phyloP scores from a whole-genome alignment of 306 rosid genomes.

The Vigna radiata region DNA sequence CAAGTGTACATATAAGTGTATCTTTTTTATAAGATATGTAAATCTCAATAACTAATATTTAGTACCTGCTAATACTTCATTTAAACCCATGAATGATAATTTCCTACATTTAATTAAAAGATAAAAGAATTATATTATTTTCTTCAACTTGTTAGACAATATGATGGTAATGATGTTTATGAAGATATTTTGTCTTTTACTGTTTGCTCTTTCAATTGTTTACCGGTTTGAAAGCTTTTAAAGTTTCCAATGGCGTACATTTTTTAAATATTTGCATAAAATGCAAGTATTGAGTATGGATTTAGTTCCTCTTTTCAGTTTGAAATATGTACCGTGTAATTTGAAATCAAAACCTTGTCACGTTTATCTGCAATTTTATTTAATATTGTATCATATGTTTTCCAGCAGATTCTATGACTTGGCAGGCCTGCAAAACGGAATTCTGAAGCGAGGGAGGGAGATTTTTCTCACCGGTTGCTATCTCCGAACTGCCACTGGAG shows the following conservation, averaged over 20 bases:
- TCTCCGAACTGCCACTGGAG: conserved; percentile 75
- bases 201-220: conserved; percentile 16
- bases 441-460: conserved; percentile 90
- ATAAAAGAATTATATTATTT: no score
- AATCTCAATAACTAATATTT: no score
- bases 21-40: no score
- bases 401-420: conserved; percentile 74
- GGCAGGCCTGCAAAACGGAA: conserved; percentile 62
- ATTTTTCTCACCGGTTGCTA: conserved; percentile 90
- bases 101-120: no score
- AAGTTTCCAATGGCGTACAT: neutral
- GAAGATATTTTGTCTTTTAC: conserved; percentile 22
- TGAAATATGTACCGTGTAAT: neutral
- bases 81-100: no score
- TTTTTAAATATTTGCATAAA: neutral
- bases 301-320: neutral
- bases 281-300: conserved; percentile 11
- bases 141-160: conserved; percentile 14
- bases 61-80: no score
- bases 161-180: neutral
- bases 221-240: neutral
- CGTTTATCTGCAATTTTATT: conserved; percentile 32
- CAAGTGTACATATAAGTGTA: no score
- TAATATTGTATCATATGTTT: conserved; percentile 39
- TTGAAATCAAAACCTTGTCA: conserved; percentile 22